A percentile compares a stretch with the other conserved stretches of the same genome.
Evolutionary conservation across 1,139 yeast genomes (phyloP).

Genomic region (Cylindricascospora bacillispora): DNA sequence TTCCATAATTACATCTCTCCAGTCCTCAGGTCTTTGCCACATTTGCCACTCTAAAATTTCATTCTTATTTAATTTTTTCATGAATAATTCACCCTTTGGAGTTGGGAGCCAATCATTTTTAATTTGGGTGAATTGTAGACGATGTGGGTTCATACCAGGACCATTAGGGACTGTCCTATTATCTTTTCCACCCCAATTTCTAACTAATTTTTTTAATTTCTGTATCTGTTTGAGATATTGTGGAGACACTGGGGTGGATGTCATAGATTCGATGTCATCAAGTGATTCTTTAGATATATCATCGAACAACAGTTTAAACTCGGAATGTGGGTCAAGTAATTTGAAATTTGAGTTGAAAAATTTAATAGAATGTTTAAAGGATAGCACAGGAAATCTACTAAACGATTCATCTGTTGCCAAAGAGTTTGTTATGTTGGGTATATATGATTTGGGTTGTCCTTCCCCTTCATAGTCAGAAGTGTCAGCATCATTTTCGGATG

Average conservation of each 20-base stretch:
- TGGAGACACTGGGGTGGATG: slow-evolving; percentile 44
- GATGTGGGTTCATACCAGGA: slow-evolving; percentile 55
- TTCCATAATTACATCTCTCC: slow-evolving; percentile 36
- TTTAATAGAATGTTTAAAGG: slow-evolving; percentile 30
- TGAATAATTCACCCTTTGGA: slow-evolving; percentile 43
- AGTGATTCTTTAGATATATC: slow-evolving; percentile 54
- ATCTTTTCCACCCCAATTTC: slow-evolving; percentile 81
- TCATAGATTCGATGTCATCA: slow-evolving; percentile 56
- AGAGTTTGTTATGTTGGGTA: not conserved
- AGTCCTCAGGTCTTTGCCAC: slow-evolving; percentile 30
- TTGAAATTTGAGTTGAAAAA: slow-evolving; percentile 34
- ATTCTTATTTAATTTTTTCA: slow-evolving; percentile 40
- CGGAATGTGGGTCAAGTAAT: slow-evolving; percentile 69
- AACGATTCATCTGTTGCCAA: slow-evolving; percentile 9
- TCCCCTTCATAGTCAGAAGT: slow-evolving; percentile 24
- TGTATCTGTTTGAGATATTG: slow-evolving; percentile 55
- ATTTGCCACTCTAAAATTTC: slow-evolving; percentile 33
- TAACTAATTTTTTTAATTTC: slow-evolving; percentile 45
- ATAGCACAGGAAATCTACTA: slow-evolving; percentile 33
- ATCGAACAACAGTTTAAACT: slow-evolving; percentile 62
- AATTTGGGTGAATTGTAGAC: slow-evolving; percentile 54
- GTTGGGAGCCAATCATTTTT: slow-evolving; percentile 79
- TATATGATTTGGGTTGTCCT: not conserved
- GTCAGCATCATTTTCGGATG: slow-evolving; percentile 25
- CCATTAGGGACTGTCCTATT: slow-evolving; percentile 40